A percentile compares a stretch with the other conserved stretches of the same genome.
Conservation (phyloP, 345 rosid species). For the Mangifera indica region DNA sequence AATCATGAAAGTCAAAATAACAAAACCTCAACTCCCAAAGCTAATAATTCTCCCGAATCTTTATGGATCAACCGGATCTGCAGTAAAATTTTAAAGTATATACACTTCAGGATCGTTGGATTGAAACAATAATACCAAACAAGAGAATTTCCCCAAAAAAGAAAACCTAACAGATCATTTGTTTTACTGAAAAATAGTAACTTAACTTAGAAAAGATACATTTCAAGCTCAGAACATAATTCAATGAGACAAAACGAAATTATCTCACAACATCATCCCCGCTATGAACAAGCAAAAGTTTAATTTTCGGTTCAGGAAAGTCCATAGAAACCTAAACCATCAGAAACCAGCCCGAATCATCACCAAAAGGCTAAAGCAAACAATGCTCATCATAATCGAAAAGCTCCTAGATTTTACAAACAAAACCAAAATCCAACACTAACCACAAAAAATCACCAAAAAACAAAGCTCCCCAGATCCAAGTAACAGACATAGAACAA, state of each 20-base stretch:
- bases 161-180: background rate
- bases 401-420: background rate
- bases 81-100: background rate
- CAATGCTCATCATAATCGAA: background rate
- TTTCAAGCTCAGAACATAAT: conserved; percentile 8
- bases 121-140: background rate
- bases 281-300: background rate
- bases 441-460: conserved; percentile 15
- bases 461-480: conserved; percentile 23
- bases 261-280: background rate
- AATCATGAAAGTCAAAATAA: conserved; percentile 8
- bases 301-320: background rate
- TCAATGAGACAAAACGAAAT: conserved; percentile 1
- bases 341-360: conserved; percentile 5
- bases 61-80: conserved; percentile 28
- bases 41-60: conserved; percentile 14
- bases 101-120: no score
- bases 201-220: background rate
- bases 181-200: background rate
- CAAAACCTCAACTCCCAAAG: conserved; percentile 5
- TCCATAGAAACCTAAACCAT: conserved; percentile 9
- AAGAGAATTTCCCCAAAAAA: background rate
- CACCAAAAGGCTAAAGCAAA: background rate
- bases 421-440: conserved; percentile 17
- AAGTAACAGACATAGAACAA: conserved; percentile 1